Conservation (phyloP, 2,329 filamentous ascomycete genomes). For the Curvularia spicifera region DNA sequence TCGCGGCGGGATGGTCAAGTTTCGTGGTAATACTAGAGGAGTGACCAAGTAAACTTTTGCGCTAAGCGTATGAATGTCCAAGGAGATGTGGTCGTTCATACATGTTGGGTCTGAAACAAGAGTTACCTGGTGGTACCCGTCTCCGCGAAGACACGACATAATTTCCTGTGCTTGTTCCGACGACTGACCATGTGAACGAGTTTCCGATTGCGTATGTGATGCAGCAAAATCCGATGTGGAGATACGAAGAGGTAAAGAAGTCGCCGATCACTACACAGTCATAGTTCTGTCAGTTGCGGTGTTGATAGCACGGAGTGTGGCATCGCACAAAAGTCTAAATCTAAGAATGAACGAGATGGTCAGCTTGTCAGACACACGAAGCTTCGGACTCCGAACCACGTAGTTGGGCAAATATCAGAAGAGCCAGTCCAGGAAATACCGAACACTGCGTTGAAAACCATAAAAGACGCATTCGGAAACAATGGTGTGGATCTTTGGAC, state of each 20-base stretch:
- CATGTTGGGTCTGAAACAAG: neutral
- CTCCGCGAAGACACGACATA: constrained; percentile 28
- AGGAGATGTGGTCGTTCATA: neutral
- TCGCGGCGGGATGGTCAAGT: constrained; percentile 38
- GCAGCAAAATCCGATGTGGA: constrained; percentile 6
- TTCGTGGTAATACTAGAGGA: constrained; percentile 22
- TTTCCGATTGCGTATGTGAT: constrained; percentile 25
- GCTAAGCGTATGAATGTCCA: neutral
- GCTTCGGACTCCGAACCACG: constrained; percentile 34
- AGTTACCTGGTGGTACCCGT: constrained; percentile 15
- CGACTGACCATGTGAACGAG: constrained; percentile 25
- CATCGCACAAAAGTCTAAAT: constrained; percentile 29
- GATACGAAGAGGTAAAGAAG: constrained; percentile 15
- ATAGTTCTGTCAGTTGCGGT: constrained; percentile 13
- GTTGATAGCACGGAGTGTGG: neutral
- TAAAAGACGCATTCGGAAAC: constrained; percentile 27
- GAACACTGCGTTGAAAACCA: constrained; percentile 15
- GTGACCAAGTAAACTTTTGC: neutral
- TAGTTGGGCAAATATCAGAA: constrained; percentile 36
- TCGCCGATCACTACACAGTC: constrained; percentile 29
- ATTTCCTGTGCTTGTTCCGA: constrained; percentile 36
- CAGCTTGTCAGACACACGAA: constrained; percentile 32
- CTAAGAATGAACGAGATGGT: constrained; percentile 34
- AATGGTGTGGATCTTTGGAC: constrained; percentile 22
- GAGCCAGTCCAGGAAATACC: constrained; percentile 29